Conservation (phyloP, 2,329 filamentous ascomycete species). For the Ceratocystis alfenasii region DNA sequence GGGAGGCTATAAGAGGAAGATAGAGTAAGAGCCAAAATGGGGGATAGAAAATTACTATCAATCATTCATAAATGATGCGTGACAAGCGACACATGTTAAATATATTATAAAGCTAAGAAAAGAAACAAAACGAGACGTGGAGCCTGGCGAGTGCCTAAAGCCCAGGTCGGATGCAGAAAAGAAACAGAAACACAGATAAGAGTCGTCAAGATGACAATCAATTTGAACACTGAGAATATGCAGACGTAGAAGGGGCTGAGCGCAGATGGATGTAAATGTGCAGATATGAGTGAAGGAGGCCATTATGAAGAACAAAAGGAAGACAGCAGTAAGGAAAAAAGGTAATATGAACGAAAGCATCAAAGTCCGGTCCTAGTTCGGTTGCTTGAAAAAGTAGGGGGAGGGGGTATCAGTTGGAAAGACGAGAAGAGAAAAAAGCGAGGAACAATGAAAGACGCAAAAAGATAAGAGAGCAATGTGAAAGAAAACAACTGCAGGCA, state of each 20-base stretch:
- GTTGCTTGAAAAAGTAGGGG: neutral
- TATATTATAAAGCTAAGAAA: conserved; percentile 1
- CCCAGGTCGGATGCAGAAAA: neutral
- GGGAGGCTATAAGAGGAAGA: neutral
- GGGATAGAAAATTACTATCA: neutral
- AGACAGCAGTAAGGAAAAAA: neutral
- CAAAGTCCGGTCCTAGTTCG: conserved; percentile 8
- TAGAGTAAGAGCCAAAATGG: neutral
- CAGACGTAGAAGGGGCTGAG: neutral
- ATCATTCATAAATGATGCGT: conserved; percentile 1
- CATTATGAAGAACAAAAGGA: neutral
- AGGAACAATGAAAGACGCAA: neutral
- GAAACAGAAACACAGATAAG: neutral
- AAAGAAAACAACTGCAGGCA: neutral
- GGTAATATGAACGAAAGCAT: conserved; percentile 11
- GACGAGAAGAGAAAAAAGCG: conserved; percentile 6
- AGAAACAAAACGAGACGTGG: neutral
- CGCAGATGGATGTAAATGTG: neutral
- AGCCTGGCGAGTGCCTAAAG: neutral
- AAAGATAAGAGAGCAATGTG: neutral
- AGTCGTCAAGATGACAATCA: too few species aligned
- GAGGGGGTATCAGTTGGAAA: conserved; percentile 14
- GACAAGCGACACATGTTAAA: neutral
- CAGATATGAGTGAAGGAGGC: neutral
- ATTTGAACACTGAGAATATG: neutral